phyloP scores from a whole-genome alignment of 2,329 filamentous ascomycete genomes.

The Sarocladium kiliense region DNA sequence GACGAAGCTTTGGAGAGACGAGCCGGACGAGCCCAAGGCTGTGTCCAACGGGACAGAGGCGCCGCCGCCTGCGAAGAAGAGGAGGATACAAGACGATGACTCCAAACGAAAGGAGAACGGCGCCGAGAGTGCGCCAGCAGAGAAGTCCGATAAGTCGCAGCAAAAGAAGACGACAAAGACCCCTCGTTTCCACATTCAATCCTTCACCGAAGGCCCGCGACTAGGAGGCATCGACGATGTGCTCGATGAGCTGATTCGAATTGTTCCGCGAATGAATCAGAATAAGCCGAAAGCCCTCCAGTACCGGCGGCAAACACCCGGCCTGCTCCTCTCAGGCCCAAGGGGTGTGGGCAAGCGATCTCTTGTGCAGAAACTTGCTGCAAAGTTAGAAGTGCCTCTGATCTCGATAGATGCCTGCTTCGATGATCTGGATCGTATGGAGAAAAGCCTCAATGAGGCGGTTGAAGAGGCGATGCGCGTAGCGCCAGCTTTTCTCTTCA shows the following conservation, averaged over 20 bases:
- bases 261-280: neutral
- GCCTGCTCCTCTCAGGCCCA: slow-evolving; percentile 72
- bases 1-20: slow-evolving; percentile 32
- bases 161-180: slow-evolving; percentile 25
- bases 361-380: slow-evolving; percentile 68
- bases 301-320: slow-evolving; percentile 25
- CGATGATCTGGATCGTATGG: slow-evolving; percentile 31
- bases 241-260: neutral
- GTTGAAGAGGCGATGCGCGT: slow-evolving; percentile 76
- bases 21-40: slow-evolving; percentile 15
- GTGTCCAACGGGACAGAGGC: slow-evolving; percentile 19
- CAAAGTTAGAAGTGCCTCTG: slow-evolving; percentile 67
- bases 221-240: slow-evolving; percentile 26
- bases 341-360: slow-evolving; percentile 78
- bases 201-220: slow-evolving; percentile 14
- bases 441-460: slow-evolving; percentile 33
- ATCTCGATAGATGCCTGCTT: slow-evolving; percentile 46
- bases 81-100: slow-evolving; percentile 22
- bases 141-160: slow-evolving; percentile 15
- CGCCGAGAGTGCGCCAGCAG: slow-evolving; percentile 12
- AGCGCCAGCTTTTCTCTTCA: slow-evolving; percentile 85
- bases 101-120: slow-evolving; percentile 18
- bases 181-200: slow-evolving; percentile 25
- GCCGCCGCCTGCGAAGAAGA: slow-evolving; percentile 25
- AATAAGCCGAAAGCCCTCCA: neutral